Evolutionary conservation across 2,329 filamentous ascomycete species (phyloP).

Genomic region (Aspergillus neotritici): DNA sequence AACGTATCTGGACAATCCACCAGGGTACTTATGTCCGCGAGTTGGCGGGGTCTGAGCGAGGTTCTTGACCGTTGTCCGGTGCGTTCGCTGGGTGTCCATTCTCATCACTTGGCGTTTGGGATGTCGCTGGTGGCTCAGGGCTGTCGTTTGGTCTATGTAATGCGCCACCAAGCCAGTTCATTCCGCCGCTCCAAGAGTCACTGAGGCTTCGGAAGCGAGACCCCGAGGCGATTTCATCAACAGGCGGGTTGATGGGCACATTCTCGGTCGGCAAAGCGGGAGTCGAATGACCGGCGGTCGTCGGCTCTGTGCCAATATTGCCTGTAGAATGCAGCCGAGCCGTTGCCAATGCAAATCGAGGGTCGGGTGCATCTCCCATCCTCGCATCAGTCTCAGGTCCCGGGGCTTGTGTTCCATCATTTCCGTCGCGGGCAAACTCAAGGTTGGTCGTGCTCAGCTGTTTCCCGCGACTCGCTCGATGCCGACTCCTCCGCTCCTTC

Average conservation of each 20-base stretch:
- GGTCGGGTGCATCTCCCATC: constrained; percentile 12
- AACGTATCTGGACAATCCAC: too few relatives aligned
- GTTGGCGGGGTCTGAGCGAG: too few relatives aligned
- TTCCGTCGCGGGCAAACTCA: constrained; percentile 16
- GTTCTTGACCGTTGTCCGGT: too few relatives aligned
- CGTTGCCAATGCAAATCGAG: constrained; percentile 18
- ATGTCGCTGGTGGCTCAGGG: too few relatives aligned
- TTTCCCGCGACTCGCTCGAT: constrained; percentile 24
- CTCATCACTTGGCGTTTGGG: background rate
- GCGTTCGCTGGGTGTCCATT: background rate
- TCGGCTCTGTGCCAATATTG: constrained; percentile 14
- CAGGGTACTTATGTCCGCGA: too few relatives aligned
- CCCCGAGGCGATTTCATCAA: constrained; percentile 15
- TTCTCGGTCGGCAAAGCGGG: constrained; percentile 17
- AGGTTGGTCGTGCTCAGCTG: constrained; percentile 23
- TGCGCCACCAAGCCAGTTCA: constrained; percentile 33
- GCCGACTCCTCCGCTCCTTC: constrained; percentile 26
- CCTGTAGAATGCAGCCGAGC: constrained; percentile 26
- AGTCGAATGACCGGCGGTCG: constrained; percentile 18
- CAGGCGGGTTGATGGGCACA: constrained; percentile 5
- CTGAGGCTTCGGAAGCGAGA: constrained; percentile 33
- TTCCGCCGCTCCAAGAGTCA: constrained; percentile 32
- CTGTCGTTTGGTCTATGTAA: constrained; percentile 18
- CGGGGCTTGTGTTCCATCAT: constrained; percentile 13
- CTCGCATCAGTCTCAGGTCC: constrained; percentile 17